Evolutionary conservation across 139 green algal species (phyloP).

Genomic region (Chlamydomonas sp.): DNA sequence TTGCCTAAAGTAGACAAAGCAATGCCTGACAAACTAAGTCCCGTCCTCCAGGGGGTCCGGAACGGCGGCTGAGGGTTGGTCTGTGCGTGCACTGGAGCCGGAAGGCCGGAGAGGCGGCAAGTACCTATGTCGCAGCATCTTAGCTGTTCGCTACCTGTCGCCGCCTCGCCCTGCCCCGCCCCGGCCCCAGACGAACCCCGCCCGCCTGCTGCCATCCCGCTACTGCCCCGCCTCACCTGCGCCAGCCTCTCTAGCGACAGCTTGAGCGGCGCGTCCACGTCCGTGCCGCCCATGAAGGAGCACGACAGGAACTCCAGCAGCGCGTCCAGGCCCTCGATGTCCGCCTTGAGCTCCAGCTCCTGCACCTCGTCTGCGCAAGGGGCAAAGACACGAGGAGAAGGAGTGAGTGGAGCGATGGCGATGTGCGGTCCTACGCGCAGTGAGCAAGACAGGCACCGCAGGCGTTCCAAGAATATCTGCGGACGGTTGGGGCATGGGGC

Average conservation of each 20-base stretch:
- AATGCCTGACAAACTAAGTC: too few species aligned
- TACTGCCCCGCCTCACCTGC: slow-evolving; percentile 54
- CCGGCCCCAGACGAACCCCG: not conserved
- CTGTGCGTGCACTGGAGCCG: too few species aligned
- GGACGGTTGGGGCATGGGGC: not conserved
- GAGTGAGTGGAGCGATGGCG: not conserved
- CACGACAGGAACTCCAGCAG: slow-evolving; percentile 88
- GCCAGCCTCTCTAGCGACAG: slow-evolving; percentile 77
- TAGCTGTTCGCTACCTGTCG: not conserved
- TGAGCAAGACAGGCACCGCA: too few species aligned
- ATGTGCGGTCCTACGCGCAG: too few species aligned
- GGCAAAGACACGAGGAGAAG: not conserved
- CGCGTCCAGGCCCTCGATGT: slow-evolving; percentile 59
- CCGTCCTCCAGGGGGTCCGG: too few species aligned
- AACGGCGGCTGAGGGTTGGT: too few species aligned
- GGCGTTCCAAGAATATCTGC: not conserved
- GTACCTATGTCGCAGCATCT: not conserved
- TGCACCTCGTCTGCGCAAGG: slow-evolving; percentile 71
- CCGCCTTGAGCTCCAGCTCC: slow-evolving; percentile 84
- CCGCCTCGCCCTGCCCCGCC: not conserved
- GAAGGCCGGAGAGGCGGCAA: too few species aligned
- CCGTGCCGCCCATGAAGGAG: slow-evolving; percentile 71
- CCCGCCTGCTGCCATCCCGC: not conserved
- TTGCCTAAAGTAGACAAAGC: too few species aligned
- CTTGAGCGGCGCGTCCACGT: slow-evolving; percentile 84